These are phyloP conservation scores for Lactarius sanguifluus DNA, from an alignment of 768 basidiomycete genomes.

Conservation along the genomic window DNA sequence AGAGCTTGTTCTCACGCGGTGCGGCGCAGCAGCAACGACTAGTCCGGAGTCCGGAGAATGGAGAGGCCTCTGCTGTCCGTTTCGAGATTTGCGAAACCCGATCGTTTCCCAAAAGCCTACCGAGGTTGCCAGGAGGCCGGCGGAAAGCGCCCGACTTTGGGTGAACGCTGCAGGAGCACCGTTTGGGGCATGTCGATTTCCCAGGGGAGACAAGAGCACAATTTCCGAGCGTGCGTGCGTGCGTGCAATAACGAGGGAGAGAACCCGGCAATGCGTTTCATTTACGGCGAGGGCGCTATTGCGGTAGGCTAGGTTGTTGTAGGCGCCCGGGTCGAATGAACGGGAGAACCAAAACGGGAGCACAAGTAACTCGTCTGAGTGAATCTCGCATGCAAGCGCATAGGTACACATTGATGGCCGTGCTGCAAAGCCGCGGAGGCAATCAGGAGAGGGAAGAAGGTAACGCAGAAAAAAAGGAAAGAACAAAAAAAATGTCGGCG, in stretches of 20 bases:
- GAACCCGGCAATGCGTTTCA: not conserved
- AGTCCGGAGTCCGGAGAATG: constrained; percentile 5
- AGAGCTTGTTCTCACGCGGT: constrained; percentile 5
- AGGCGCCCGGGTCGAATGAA: not conserved
- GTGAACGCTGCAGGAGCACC: not conserved
- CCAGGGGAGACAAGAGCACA: not conserved
- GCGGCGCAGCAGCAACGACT: not conserved
- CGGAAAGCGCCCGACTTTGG: not conserved
- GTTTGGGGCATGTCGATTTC: not conserved
- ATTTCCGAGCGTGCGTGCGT: constrained; percentile 1
- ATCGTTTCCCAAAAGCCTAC: not conserved
- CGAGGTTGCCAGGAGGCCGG: constrained; percentile 8
- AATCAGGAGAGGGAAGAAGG: constrained; percentile 1
- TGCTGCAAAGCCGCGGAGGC: not conserved
- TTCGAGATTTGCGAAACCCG: constrained; percentile 1
- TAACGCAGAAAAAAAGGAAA: not conserved
- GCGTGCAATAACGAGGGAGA: not conserved
- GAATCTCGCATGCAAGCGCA: not conserved
- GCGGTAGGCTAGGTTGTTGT: not conserved
- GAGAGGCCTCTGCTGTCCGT: not conserved
- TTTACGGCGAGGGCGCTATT: not conserved
- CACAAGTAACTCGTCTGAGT: not conserved
- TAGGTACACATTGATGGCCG: not conserved
- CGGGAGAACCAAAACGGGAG: not conserved
- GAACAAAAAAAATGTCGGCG: constrained; percentile 1